Evolutionary conservation across 371 early-diverging fungal genomes (phyloP).

Genomic region (Synchytrium microbalum): DNA sequence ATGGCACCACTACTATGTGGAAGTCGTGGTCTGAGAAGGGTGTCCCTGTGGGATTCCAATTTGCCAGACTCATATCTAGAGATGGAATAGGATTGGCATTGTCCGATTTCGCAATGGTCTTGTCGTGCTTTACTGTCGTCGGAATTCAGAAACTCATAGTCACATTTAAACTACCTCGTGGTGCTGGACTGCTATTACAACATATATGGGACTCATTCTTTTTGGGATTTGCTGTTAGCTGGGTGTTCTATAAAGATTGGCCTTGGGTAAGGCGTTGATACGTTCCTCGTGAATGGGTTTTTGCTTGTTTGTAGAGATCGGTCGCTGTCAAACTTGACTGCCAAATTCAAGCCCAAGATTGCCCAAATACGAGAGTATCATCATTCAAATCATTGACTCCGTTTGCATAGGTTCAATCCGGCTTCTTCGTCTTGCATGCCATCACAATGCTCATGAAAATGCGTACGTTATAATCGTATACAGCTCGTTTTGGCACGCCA

Average conservation of each 20-base stretch:
- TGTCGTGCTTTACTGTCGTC: slow-evolving; percentile 9
- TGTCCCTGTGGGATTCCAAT: slow-evolving; percentile 42
- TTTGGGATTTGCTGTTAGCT: slow-evolving; percentile 41
- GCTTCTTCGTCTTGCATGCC: slow-evolving; percentile 79
- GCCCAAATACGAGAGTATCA: neutral
- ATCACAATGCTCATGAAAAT: slow-evolving; percentile 88
- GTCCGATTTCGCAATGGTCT: slow-evolving; percentile 26
- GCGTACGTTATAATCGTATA: neutral
- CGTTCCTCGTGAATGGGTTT: too few species aligned
- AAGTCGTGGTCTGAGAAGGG: slow-evolving; percentile 65
- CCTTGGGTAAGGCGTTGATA: slow-evolving; percentile 57
- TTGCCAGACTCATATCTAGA: slow-evolving; percentile 22
- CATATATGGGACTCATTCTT: slow-evolving; percentile 57
- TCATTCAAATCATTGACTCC: slow-evolving; percentile 1
- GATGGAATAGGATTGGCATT: slow-evolving; percentile 22
- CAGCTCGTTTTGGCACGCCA: neutral
- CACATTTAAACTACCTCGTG: slow-evolving; percentile 47
- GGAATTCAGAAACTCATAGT: slow-evolving; percentile 58
- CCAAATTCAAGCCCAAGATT: too few species aligned
- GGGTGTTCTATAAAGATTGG: slow-evolving; percentile 56
- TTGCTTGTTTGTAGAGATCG: too few species aligned
- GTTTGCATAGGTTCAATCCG: slow-evolving; percentile 53
- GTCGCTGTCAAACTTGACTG: too few species aligned
- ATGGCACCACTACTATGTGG: slow-evolving; percentile 60
- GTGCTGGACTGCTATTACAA: slow-evolving; percentile 51